Evolutionary conservation across 768 basidiomycete genomes (phyloP), one percentile per base, ranked within the genome.

Genomic region (Lentinula lateritia): DNA sequence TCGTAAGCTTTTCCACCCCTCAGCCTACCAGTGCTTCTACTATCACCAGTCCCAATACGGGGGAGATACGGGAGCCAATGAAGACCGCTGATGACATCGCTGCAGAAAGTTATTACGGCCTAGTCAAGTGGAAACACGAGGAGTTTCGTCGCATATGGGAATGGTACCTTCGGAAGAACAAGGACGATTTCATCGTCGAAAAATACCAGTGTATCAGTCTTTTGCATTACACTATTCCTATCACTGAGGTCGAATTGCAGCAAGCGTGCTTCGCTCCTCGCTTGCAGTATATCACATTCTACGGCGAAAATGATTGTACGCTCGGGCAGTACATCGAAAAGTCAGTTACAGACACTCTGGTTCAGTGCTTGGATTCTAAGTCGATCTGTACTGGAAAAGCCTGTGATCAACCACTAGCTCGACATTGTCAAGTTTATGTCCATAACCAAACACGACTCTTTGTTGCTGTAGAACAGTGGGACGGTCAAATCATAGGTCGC

Each of bases 71-170:
- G 1, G 78, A 83, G 38, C 70, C 77, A 1, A 64, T 89, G 41
- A 92, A 87, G 67, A 84, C 86, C 0, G 74, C 76, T 1, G 76
- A 82, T 34, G 92, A 95, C 66, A 92, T 97, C 52, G 74, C 80
- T 10, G 75, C 87, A 41, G 89, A 95, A 68, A 93, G 92, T 68
- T 82, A 79, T 18, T 83, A 90, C 43, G 83, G 81, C 52, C 77
- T 85, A 41, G 74, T 91, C 42, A 87, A 89, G 70, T 88, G 87
- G 79, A 87, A 88, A 65, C 91, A 95, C 60, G 88, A 89, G 66
- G 93, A 96, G 66, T 90, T 93, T 64, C 83, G 90, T 41, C 87
- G 92, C 46, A 84, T 96, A 34, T 98, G 95, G 95, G 92, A 94
- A 67, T 97, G 94, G 95, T 96, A 96, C 69, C 76, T 92, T 10